Conservation (phyloP, 2,329 filamentous ascomycete genomes). For the Alternaria ethzedia region DNA sequence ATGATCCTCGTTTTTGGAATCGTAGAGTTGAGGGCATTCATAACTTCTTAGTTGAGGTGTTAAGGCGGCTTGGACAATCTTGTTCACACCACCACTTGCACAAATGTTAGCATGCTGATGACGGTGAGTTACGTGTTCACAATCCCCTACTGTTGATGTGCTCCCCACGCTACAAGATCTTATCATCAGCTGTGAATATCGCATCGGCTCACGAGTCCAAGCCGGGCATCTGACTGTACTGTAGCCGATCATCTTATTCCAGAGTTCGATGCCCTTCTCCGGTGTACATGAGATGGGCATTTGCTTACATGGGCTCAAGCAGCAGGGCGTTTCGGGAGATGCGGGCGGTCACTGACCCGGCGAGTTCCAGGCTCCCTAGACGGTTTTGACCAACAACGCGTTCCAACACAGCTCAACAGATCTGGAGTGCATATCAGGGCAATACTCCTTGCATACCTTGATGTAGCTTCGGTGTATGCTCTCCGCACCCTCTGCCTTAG, state of each 20-base stretch:
- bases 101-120: neutral
- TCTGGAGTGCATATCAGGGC: slow-evolving; percentile 24
- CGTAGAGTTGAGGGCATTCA: slow-evolving; percentile 4
- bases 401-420: slow-evolving; percentile 18
- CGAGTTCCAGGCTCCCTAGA: slow-evolving; percentile 1
- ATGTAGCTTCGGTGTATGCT: slow-evolving; percentile 4
- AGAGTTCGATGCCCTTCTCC: neutral
- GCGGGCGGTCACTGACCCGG: slow-evolving; percentile 11
- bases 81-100: neutral
- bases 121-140: neutral
- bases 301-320: slow-evolving; percentile 3
- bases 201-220: neutral
- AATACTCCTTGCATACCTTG: slow-evolving; percentile 11
- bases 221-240: neutral
- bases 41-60: slow-evolving; percentile 2
- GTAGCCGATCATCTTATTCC: neutral
- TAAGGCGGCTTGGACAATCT: slow-evolving; percentile 1
- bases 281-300: neutral
- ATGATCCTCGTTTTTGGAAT: slow-evolving; percentile 5
- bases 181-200: neutral
- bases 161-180: neutral
- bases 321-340: neutral
- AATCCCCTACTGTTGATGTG: neutral
- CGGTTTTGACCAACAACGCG: slow-evolving; percentile 3
- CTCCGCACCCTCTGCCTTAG: slow-evolving; percentile 1